Percentiles rank a stretch among this genome's conserved stretches.
Evolutionary conservation across 2,329 filamentous ascomycete genomes (phyloP).

Genomic region (Colletotrichum echinochloae): DNA sequence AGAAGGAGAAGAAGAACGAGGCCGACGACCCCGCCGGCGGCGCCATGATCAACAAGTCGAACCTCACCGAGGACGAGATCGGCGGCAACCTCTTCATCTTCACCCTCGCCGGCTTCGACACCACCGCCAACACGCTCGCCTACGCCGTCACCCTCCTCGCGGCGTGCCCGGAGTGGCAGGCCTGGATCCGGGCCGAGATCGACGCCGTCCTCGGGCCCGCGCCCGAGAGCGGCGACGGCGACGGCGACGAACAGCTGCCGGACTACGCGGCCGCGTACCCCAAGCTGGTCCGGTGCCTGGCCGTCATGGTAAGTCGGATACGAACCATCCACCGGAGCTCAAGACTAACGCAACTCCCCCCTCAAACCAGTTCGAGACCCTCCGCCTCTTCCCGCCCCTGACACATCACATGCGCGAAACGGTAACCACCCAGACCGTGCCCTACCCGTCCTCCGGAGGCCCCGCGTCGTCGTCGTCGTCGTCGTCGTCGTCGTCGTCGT

Average conservation of each 20-base stretch:
- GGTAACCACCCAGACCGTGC: not conserved
- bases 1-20: too few relatives aligned
- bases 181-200: constrained; percentile 64
- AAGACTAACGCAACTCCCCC: not conserved
- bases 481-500: not conserved
- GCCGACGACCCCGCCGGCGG: not conserved
- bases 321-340: too few relatives aligned
- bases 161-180: constrained; percentile 60
- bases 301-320: constrained; percentile 53
- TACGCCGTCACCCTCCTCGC: constrained; percentile 62
- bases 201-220: constrained; percentile 43
- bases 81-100: constrained; percentile 46
- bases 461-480: not conserved
- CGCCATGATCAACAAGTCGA: constrained; percentile 12
- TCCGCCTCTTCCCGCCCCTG: constrained; percentile 5
- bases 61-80: constrained; percentile 43
- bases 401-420: not conserved
- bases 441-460: not conserved
- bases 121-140: constrained; percentile 61
- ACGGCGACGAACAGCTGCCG: constrained; percentile 43
- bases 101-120: constrained; percentile 59
- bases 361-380: not conserved
- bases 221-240: constrained; percentile 42
- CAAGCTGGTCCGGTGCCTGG: constrained; percentile 55
- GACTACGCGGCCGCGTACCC: constrained; percentile 58